Percentiles rank a stretch among this genome's conserved stretches.
Conservation (phyloP, 805 yeast species). For the Starmerella sp. region DNA sequence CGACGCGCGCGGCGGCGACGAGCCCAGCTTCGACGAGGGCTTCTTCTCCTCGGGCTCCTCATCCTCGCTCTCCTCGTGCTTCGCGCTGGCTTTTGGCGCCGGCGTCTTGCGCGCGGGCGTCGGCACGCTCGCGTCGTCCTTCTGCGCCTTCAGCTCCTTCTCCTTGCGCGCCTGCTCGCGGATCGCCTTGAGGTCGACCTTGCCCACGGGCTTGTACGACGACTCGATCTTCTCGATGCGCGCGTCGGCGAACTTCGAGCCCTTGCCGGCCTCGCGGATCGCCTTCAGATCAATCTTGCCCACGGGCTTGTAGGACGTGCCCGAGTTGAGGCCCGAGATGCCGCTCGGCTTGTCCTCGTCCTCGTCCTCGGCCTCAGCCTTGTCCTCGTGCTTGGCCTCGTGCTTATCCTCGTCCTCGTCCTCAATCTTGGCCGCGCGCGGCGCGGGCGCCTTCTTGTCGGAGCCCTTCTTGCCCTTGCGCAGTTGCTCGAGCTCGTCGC, state of each 20-base stretch:
- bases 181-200: constrained; percentile 40
- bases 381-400: background rate
- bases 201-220: constrained; percentile 52
- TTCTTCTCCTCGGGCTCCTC: background rate
- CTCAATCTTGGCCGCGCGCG: constrained; percentile 34
- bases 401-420: background rate
- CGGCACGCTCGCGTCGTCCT: background rate
- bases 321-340: constrained; percentile 20
- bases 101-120: background rate
- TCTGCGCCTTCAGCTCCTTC: constrained; percentile 18
- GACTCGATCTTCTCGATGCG: constrained; percentile 33
- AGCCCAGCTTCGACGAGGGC: background rate
- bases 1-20: background rate
- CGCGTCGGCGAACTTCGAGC: constrained; percentile 26
- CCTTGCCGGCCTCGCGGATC: constrained; percentile 25
- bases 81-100: background rate
- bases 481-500: constrained; percentile 15
- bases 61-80: background rate
- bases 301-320: constrained; percentile 28
- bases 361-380: background rate
- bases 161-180: constrained; percentile 30
- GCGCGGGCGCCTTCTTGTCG: constrained; percentile 45
- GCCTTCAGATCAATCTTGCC: constrained; percentile 30
- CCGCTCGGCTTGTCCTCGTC: background rate
- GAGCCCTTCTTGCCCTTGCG: constrained; percentile 9